Percentiles rank a stretch among this genome's conserved stretches.
These are phyloP conservation scores for Trametes cinnabarina DNA, from an alignment of 768 basidiomycete genomes.

Conservation along the genomic window DNA sequence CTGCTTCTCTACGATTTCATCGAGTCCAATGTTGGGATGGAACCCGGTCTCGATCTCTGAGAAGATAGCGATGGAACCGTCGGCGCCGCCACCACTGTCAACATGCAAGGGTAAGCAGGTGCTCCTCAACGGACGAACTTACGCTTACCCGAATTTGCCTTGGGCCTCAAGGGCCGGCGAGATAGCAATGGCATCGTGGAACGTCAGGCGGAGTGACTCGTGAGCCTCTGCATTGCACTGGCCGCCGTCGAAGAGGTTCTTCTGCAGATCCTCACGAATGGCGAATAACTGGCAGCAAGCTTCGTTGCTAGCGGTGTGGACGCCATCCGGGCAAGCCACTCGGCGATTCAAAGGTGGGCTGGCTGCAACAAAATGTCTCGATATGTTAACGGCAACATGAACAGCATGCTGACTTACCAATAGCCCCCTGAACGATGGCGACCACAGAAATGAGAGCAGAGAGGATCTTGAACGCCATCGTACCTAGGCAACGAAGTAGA, in stretches of 20 bases:
- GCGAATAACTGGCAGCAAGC: constrained; percentile 33
- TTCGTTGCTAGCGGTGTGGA: constrained; percentile 27
- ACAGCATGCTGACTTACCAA: constrained; percentile 6
- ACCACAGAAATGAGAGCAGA: constrained; percentile 18
- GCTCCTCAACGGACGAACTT: too few species aligned
- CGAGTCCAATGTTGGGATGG: constrained; percentile 36
- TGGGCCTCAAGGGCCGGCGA: constrained; percentile 8
- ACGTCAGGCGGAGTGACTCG: constrained; percentile 27
- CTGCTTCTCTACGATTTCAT: constrained; percentile 20
- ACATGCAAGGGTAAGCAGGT: neutral
- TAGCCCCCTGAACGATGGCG: constrained; percentile 17
- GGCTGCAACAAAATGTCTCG: neutral
- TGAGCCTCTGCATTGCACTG: constrained; percentile 33
- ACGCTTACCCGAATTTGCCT: constrained; percentile 3
- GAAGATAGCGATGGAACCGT: constrained; percentile 50
- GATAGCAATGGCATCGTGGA: constrained; percentile 26
- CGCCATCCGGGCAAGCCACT: constrained; percentile 32
- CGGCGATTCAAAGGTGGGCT: constrained; percentile 4
- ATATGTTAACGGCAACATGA: too few species aligned
- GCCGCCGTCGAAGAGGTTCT: constrained; percentile 28
- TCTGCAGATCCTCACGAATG: constrained; percentile 31
- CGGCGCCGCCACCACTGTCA: constrained; percentile 32
- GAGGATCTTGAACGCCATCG: constrained; percentile 26
- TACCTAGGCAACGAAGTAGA: neutral
- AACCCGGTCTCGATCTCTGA: constrained; percentile 39